Evolutionary conservation across 1,284 basidiomycete genomes (phyloP).

Genomic region (Thecaphora thlaspeos): DNA sequence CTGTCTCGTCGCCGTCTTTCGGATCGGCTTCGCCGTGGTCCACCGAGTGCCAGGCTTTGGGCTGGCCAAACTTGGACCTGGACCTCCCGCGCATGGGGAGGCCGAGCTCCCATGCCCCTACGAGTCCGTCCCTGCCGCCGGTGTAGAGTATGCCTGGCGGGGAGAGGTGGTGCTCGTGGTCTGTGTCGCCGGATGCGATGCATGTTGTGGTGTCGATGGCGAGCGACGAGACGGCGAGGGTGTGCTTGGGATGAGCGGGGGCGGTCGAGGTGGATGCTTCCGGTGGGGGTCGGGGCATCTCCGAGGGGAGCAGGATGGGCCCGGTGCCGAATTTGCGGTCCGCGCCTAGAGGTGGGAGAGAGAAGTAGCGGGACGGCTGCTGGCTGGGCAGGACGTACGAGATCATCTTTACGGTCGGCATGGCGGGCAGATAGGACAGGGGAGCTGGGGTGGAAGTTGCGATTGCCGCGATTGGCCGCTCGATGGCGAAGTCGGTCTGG

Average conservation of each 20-base stretch:
- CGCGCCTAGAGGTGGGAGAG: constrained; percentile 28
- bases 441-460: not conserved
- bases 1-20: constrained; percentile 10
- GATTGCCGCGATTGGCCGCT: no score
- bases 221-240: constrained; percentile 50
- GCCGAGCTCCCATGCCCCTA: constrained; percentile 86
- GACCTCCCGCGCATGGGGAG: constrained; percentile 64
- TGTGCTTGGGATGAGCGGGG: constrained; percentile 40
- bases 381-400: constrained; percentile 41
- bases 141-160: constrained; percentile 92
- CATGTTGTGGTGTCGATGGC: constrained; percentile 46
- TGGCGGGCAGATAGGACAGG: not conserved
- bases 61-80: not conserved
- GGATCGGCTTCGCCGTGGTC: constrained; percentile 7
- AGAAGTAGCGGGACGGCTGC: constrained; percentile 31
- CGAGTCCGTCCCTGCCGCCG: constrained; percentile 85
- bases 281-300: not conserved
- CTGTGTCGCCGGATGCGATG: constrained; percentile 6
- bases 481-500: no score
- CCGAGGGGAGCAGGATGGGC: constrained; percentile 19
- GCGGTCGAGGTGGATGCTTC: constrained; percentile 1
- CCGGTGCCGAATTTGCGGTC: constrained; percentile 19
- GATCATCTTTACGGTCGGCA: constrained; percentile 28
- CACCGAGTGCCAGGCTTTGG: not conserved
- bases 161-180: constrained; percentile 1